phyloP scores from a whole-genome alignment of 208 protist genomes.

The Crithidia sp. region DNA sequence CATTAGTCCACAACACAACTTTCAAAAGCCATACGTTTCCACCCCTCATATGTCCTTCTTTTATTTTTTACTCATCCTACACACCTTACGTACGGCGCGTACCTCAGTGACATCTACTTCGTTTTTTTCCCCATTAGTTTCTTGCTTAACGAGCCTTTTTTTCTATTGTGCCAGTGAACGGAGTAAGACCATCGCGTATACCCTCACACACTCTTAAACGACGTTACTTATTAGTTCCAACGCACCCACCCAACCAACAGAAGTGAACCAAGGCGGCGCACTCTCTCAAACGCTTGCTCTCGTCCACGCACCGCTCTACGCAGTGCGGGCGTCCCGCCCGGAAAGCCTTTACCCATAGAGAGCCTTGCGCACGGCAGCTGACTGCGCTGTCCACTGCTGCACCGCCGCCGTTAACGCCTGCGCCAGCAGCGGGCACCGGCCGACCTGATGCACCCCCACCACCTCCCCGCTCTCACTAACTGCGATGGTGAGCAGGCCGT shows the following conservation, averaged over 20 bases:
- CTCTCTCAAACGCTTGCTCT: background rate
- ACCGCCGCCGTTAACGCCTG: constrained; percentile 42
- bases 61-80: background rate
- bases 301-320: no score
- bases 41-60: background rate
- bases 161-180: no score
- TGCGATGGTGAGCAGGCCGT: constrained; percentile 65
- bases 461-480: constrained; percentile 62
- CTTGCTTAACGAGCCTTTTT: background rate
- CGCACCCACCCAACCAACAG: no score
- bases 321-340: no score
- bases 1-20: no score
- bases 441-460: constrained; percentile 56
- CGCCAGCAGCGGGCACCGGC: constrained; percentile 50
- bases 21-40: background rate
- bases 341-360: constrained; percentile 14
- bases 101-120: background rate
- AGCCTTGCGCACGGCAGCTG: constrained; percentile 28
- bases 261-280: no score
- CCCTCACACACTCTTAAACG: background rate
- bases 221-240: background rate
- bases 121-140: background rate
- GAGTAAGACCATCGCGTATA: background rate
- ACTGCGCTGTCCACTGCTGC: constrained; percentile 27
- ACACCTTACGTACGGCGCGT: background rate